These are phyloP conservation scores for Ehretia macrophylla DNA, from an alignment of 257 asterid genomes.

Conservation along the genomic window DNA sequence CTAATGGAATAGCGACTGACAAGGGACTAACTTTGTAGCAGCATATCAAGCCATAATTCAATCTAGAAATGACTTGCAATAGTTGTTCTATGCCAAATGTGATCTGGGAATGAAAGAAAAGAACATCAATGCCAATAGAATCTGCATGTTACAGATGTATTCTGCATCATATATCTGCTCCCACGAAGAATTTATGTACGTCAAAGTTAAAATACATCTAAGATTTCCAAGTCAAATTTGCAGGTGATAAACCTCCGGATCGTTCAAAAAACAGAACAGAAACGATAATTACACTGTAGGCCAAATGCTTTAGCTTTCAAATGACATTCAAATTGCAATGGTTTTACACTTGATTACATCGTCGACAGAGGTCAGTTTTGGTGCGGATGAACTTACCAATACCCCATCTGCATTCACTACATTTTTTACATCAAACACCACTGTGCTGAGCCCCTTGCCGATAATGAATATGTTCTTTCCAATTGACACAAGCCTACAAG, in stretches of 20 bases:
- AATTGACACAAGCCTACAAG: constrained; percentile 53
- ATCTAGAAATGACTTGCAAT: too few relatives aligned
- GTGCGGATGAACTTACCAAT: constrained; percentile 41
- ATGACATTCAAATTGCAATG: constrained; percentile 32
- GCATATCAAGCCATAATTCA: too few relatives aligned
- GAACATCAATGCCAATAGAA: too few relatives aligned
- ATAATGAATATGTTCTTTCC: constrained; percentile 58
- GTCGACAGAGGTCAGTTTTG: constrained; percentile 32
- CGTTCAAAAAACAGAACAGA: not conserved
- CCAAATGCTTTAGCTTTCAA: not conserved
- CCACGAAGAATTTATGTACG: too few relatives aligned
- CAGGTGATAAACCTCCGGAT: not conserved
- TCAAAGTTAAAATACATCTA: not conserved
- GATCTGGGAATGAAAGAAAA: too few relatives aligned
- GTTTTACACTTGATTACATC: constrained; percentile 60
- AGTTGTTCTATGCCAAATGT: too few relatives aligned
- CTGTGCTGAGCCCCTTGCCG: constrained; percentile 66
- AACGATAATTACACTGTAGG: too few relatives aligned
- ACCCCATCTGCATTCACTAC: constrained; percentile 38
- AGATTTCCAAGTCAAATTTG: not conserved
- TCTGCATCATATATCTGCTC: too few relatives aligned
- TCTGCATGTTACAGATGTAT: too few relatives aligned
- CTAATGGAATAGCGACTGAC: too few relatives aligned
- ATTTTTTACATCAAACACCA: constrained; percentile 47
- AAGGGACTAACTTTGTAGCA: too few relatives aligned